Base-by-base conservation (phyloP, 148 eudicot genomes). In the Vaccinium corymbosum region DNA sequence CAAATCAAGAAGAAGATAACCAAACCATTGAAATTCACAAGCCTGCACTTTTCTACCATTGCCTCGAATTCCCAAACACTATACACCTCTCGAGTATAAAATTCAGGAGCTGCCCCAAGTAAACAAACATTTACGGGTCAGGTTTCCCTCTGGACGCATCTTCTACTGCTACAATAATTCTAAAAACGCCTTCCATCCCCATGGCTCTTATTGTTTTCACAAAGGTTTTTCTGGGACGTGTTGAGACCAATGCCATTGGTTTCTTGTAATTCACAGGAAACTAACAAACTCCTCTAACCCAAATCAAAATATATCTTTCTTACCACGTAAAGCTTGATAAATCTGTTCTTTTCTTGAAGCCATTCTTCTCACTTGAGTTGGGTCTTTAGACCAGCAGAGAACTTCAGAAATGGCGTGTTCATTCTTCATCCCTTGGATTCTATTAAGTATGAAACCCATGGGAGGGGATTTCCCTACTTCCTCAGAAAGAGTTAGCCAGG, bases 381-480 rank as follows among this genome's bases (percentile, higher is more conserved):
- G 94, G 84, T 94, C 95, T 81, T 98, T 88, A 8, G 97, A 92
- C 99, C n/a, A n/a, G 82, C 99, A 96, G 27, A 96, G 94, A 78
- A 93, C 97, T 84, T 96, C 98, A 7, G 95, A 91, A 52, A 96
- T 94, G 0, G 99, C 99, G 73, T 96, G 99, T 82, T 96, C 99
- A 49, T 91, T 96, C 83, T 96, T 96, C 99, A 94, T 96, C 57
- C 99, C 99, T 87, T 94, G 95, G 1, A 94, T 85, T 78, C 99
- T 84, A 25, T 81, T 73, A 1, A 94, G 89, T 10, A 90, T 71
- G 59, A 92, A 94, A 82, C 91, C 90, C 0, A 87, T 89, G 19
- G 99, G 99, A 8, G 97, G 94, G 0, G 92, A 82, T 83, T n/a
- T n/a, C n/a, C n/a, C n/a, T n/a, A n/a, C n/a, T n/a, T n/a, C n/a